Percentiles rank a stretch among this genome's conserved stretches.
Conservation (phyloP, 805 yeast species). For the Metschnikowia shivogae region DNA sequence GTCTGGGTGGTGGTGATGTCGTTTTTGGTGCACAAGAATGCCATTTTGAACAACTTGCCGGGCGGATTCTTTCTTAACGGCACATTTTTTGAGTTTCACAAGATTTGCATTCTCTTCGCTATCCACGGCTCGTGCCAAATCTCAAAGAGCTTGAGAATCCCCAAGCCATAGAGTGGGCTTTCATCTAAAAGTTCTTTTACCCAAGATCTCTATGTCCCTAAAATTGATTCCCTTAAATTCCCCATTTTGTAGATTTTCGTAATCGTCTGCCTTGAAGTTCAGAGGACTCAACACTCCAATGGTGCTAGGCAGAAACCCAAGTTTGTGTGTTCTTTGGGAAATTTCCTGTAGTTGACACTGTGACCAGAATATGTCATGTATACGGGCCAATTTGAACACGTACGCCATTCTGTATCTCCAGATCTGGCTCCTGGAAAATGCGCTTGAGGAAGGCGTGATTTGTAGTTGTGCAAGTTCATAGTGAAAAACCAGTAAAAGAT, state of each 20-base stretch:
- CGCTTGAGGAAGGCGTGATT: slow-evolving; percentile 18
- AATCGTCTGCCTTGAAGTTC: slow-evolving; percentile 27
- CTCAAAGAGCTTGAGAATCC: slow-evolving; percentile 84
- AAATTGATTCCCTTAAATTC: slow-evolving; percentile 22
- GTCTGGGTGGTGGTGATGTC: slow-evolving; percentile 73
- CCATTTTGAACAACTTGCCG: slow-evolving; percentile 54
- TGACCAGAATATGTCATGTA: slow-evolving; percentile 38
- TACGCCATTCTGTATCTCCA: slow-evolving; percentile 21
- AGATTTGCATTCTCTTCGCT: slow-evolving; percentile 57
- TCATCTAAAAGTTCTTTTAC: slow-evolving; percentile 1
- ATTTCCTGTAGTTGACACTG: slow-evolving; percentile 27
- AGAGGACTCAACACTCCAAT: slow-evolving; percentile 39
- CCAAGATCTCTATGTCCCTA: slow-evolving; percentile 18
- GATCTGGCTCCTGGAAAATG: slow-evolving; percentile 3
- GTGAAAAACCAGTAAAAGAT: slow-evolving; percentile 29
- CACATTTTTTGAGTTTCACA: slow-evolving; percentile 69
- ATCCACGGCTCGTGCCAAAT: slow-evolving; percentile 89
- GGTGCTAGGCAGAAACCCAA: slow-evolving; percentile 22
- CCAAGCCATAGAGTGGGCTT: slow-evolving; percentile 56
- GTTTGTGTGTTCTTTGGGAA: slow-evolving; percentile 27
- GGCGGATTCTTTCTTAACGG: slow-evolving; percentile 58
- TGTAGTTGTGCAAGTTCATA: slow-evolving; percentile 28
- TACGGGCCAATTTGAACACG: slow-evolving; percentile 20
- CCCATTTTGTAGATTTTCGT: slow-evolving; percentile 27
- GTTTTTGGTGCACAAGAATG: slow-evolving; percentile 50